These are phyloP conservation scores for Cyanophora paradoxa DNA, from an alignment of 78 protist genomes.

Conservation along the genomic window DNA sequence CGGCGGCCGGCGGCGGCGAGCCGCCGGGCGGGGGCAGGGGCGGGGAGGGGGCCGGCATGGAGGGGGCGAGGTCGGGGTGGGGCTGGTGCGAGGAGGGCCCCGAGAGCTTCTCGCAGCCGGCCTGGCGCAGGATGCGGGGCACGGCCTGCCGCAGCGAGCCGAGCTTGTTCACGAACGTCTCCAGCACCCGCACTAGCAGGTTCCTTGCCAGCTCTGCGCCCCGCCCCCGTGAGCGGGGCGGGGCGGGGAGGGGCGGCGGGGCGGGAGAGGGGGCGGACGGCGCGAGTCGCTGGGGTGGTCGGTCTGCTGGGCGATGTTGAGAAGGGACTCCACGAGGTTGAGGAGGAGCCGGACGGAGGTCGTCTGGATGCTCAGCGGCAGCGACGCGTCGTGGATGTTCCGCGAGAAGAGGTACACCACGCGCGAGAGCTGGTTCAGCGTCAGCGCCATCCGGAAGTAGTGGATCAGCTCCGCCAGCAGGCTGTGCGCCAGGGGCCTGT, in stretches of 20 bases:
- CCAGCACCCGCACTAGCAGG: slow-evolving; percentile 59
- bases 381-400: slow-evolving; percentile 71
- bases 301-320: slow-evolving; percentile 42
- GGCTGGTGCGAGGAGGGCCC: too few species aligned
- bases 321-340: slow-evolving; percentile 80
- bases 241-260: not conserved
- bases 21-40: not conserved
- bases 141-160: slow-evolving; percentile 40
- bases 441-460: slow-evolving; percentile 51
- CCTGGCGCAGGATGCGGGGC: slow-evolving; percentile 39
- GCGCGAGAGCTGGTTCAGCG: slow-evolving; percentile 46
- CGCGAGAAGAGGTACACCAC: slow-evolving; percentile 64
- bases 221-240: slow-evolving; percentile 17
- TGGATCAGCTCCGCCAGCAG: slow-evolving; percentile 86
- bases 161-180: slow-evolving; percentile 66
- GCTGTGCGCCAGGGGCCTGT: slow-evolving; percentile 77
- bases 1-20: not conserved
- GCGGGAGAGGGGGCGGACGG: too few species aligned
- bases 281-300: not conserved
- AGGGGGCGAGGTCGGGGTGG: too few species aligned
- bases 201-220: too few species aligned
- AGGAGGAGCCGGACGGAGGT: slow-evolving; percentile 75
- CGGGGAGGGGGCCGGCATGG: not conserved
- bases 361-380: slow-evolving; percentile 71
- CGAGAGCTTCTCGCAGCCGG: too few species aligned